Conservation (phyloP, 495 filamentous ascomycete genomes). For the Acidomyces sp. region DNA sequence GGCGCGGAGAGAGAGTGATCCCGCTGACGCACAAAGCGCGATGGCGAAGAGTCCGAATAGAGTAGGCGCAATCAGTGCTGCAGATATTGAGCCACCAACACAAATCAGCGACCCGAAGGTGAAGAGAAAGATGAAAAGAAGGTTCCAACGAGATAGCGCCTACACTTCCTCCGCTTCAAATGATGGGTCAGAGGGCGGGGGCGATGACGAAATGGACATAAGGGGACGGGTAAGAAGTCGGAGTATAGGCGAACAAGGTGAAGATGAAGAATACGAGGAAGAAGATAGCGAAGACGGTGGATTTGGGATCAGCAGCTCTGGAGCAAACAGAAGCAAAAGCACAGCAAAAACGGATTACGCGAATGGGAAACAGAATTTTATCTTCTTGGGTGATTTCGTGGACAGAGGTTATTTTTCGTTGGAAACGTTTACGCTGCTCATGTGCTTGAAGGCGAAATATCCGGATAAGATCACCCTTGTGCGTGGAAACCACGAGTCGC, state of each 20-base stretch:
- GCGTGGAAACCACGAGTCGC: slow-evolving; percentile 92
- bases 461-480: slow-evolving; percentile 91
- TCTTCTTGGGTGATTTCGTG: slow-evolving; percentile 95
- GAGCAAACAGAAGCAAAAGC: slow-evolving; percentile 15
- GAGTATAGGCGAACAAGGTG: slow-evolving; percentile 18
- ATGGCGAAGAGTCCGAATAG: slow-evolving; percentile 23
- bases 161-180: slow-evolving; percentile 31
- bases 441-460: slow-evolving; percentile 95
- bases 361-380: slow-evolving; percentile 65
- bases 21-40: slow-evolving; percentile 25
- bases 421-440: slow-evolving; percentile 86
- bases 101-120: slow-evolving; percentile 74
- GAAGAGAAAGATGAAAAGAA: slow-evolving; percentile 58
- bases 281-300: slow-evolving; percentile 20
- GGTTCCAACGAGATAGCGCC: slow-evolving; percentile 29
- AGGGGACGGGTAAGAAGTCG: slow-evolving; percentile 30
- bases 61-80: slow-evolving; percentile 52
- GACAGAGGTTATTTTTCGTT: slow-evolving; percentile 96
- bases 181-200: slow-evolving; percentile 37
- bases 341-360: slow-evolving; percentile 15
- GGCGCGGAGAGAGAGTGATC: not conserved
- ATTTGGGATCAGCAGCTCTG: slow-evolving; percentile 15
- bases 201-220: slow-evolving; percentile 34
- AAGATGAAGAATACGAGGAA: slow-evolving; percentile 16
- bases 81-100: slow-evolving; percentile 75